A percentile compares a stretch with the other conserved stretches of the same genome.
Conservation (phyloP, 1,139 yeast genomes). For the Kodamaea plutei region DNA sequence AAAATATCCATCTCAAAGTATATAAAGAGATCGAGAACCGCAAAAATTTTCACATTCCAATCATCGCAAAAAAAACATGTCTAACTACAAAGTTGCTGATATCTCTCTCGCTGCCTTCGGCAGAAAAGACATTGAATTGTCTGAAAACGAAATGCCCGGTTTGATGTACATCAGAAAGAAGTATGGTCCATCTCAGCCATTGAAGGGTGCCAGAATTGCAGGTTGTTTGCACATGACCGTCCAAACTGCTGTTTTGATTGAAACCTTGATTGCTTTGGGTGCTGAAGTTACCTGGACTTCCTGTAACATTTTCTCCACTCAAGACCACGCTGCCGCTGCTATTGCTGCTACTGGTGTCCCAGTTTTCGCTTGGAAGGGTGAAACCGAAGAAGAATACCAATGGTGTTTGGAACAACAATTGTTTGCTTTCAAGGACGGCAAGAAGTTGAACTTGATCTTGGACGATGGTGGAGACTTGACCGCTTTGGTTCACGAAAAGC, state of each 20-base stretch:
- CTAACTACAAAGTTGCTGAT: slow-evolving; percentile 94
- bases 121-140: slow-evolving; percentile 98
- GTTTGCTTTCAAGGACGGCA: slow-evolving; percentile 94
- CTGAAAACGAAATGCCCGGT: slow-evolving; percentile 99
- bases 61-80: too few relatives aligned
- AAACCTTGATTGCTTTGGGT: slow-evolving; percentile 95
- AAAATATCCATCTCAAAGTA: background rate
- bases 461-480: slow-evolving; percentile 99
- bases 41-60: background rate
- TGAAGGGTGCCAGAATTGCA: slow-evolving; percentile 98
- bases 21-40: slow-evolving; percentile 1
- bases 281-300: slow-evolving; percentile 99
- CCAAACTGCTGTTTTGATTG: slow-evolving; percentile 98
- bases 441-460: slow-evolving; percentile 94
- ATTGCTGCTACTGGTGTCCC: slow-evolving; percentile 99
- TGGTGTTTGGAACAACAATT: slow-evolving; percentile 99
- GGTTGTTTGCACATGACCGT: slow-evolving; percentile 99
- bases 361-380: slow-evolving; percentile 99
- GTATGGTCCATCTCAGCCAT: slow-evolving; percentile 91
- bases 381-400: slow-evolving; percentile 98
- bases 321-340: slow-evolving; percentile 99
- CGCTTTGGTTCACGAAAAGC: slow-evolving; percentile 92
- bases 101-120: slow-evolving; percentile 99
- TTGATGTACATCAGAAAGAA: slow-evolving; percentile 94
- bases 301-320: slow-evolving; percentile 99